phyloP scores from a whole-genome alignment of 2,329 filamentous ascomycete genomes.

The Pyricularia sp. region DNA sequence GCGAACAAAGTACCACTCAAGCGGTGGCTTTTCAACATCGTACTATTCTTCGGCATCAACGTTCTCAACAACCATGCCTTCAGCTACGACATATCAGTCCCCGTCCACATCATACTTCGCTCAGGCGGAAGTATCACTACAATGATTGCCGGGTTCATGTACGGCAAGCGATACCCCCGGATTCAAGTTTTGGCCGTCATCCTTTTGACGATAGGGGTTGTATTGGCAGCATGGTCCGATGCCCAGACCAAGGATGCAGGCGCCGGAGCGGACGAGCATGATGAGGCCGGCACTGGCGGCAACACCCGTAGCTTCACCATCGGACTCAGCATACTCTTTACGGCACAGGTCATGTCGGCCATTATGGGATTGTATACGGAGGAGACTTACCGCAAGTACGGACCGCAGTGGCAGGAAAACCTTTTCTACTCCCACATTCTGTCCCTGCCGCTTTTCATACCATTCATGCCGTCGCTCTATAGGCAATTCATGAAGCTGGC shows the following conservation, averaged over 20 bases:
- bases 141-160: constrained; percentile 77
- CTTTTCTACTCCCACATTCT: constrained; percentile 78
- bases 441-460: constrained; percentile 63
- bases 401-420: constrained; percentile 88
- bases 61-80: constrained; percentile 97
- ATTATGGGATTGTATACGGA: constrained; percentile 95
- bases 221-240: constrained; percentile 82
- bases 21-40: constrained; percentile 79
- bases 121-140: constrained; percentile 94
- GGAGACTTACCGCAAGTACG: constrained; percentile 72
- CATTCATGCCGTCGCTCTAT: constrained; percentile 52
- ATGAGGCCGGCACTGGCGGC: constrained; percentile 9
- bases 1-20: constrained; percentile 69
- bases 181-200: constrained; percentile 72
- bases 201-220: constrained; percentile 73
- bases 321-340: constrained; percentile 69
- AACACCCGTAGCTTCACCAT: constrained; percentile 36
- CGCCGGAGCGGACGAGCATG: constrained; percentile 10
- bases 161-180: constrained; percentile 70
- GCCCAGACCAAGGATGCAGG: constrained; percentile 60
- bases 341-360: constrained; percentile 81
- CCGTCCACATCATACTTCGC: constrained; percentile 89
- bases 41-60: constrained; percentile 87
- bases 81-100: constrained; percentile 90
- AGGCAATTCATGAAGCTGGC: constrained; percentile 51